Percentiles rank a stretch among this genome's conserved stretches.
These are phyloP conservation scores for Leishmania martiniquensis DNA, from an alignment of 208 protist genomes.

Conservation along the genomic window DNA sequence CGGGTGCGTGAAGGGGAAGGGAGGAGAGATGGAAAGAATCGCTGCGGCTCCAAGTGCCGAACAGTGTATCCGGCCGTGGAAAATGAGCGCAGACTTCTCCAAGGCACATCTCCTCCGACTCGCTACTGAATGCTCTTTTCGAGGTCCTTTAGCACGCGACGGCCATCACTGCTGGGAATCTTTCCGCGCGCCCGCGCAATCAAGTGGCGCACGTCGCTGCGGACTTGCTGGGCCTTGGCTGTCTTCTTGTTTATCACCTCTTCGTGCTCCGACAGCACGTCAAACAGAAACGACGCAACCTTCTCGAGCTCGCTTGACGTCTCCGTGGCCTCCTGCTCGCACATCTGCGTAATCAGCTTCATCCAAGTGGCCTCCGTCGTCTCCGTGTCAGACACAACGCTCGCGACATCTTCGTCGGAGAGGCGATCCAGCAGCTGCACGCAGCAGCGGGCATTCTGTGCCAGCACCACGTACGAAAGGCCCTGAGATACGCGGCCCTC, in stretches of 20 bases:
- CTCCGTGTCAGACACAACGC: slow-evolving; percentile 41
- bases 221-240: slow-evolving; percentile 48
- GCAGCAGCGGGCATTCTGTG: slow-evolving; percentile 44
- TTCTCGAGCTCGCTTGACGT: slow-evolving; percentile 40
- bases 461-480: slow-evolving; percentile 54
- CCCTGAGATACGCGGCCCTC: slow-evolving; percentile 41
- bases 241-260: slow-evolving; percentile 42
- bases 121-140: slow-evolving; percentile 77
- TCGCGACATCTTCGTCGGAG: slow-evolving; percentile 35
- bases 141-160: slow-evolving; percentile 56
- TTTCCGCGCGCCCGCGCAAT: slow-evolving; percentile 31
- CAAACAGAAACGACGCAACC: slow-evolving; percentile 58
- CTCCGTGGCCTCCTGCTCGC: slow-evolving; percentile 29
- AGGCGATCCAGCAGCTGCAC: slow-evolving; percentile 52
- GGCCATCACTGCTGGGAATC: slow-evolving; percentile 35
- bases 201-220: slow-evolving; percentile 61
- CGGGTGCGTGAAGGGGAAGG: not conserved
- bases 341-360: slow-evolving; percentile 49
- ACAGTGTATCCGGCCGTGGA: too few species aligned
- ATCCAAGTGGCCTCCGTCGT: slow-evolving; percentile 56
- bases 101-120: too few species aligned
- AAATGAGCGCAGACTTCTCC: too few species aligned
- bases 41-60: not conserved
- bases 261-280: slow-evolving; percentile 75
- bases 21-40: slow-evolving; percentile 14